Conservation (phyloP, 441 rosid genomes). For the Euphorbia schlechtendalii region DNA sequence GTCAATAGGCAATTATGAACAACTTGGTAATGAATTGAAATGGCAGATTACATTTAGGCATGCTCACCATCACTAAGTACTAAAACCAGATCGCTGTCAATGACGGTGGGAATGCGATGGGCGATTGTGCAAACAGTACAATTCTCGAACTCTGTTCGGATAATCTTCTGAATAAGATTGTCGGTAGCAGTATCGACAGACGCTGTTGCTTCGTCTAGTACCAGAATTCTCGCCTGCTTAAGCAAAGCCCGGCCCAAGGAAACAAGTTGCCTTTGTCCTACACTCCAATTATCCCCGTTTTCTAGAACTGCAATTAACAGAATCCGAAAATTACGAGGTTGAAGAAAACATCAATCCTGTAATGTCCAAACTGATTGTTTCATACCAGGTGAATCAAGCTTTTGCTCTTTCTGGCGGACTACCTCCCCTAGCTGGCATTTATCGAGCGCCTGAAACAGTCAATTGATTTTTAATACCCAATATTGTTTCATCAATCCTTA, state of each 20-base stretch:
- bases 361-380: not conserved
- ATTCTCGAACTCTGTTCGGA: constrained; percentile 83
- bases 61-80: constrained; percentile 88
- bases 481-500: not conserved
- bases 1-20: not conserved
- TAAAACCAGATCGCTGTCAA: constrained; percentile 92
- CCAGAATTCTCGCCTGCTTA: constrained; percentile 93
- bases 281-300: constrained; percentile 99
- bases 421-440: constrained; percentile 91
- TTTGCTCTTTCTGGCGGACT: constrained; percentile 78
- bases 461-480: constrained; percentile 4
- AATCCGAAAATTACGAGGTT: not conserved
- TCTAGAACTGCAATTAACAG: constrained; percentile 44
- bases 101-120: constrained; percentile 95
- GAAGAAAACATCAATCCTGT: not conserved
- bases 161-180: constrained; percentile 93
- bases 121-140: constrained; percentile 99
- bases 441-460: constrained; percentile 68
- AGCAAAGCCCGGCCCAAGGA: constrained; percentile 93
- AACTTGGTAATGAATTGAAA: too few species aligned
- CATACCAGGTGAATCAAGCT: constrained; percentile 87
- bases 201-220: constrained; percentile 99
- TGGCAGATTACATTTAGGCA: too few species aligned
- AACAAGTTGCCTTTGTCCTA: constrained; percentile 96
- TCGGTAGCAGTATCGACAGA: constrained; percentile 99